Conservation (phyloP, 208 protist genomes). For the Acanthamoeba polyphaga region DNA sequence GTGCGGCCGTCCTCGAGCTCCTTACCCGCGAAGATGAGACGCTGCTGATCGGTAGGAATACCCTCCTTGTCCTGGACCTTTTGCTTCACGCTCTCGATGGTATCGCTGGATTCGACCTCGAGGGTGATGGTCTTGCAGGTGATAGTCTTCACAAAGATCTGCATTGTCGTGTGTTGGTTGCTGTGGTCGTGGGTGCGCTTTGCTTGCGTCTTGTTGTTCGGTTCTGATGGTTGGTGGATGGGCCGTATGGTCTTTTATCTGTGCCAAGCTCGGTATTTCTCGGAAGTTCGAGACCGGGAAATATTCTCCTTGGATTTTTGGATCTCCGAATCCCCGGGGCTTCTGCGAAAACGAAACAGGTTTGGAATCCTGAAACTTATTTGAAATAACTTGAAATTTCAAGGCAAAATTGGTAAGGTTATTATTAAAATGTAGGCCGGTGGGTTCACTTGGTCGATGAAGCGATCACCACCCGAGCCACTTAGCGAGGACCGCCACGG, state of each 20-base stretch:
- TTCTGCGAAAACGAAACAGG: not conserved
- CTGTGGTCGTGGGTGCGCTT: not conserved
- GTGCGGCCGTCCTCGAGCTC: slow-evolving; percentile 98
- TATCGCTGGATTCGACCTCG: slow-evolving; percentile 95
- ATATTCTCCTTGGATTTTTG: not conserved
- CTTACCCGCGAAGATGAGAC: slow-evolving; percentile 96
- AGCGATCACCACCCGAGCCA: too few species aligned
- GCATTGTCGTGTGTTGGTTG: slow-evolving; percentile 15
- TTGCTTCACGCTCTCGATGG: slow-evolving; percentile 95
- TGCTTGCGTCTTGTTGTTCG: not conserved
- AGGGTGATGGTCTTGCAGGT: slow-evolving; percentile 77
- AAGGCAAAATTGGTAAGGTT: too few species aligned
- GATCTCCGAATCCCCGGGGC: not conserved
- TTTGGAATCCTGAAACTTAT: not conserved
- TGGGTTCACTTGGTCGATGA: not conserved
- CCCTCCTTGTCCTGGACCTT: slow-evolving; percentile 96
- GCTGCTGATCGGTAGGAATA: slow-evolving; percentile 94
- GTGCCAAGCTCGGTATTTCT: not conserved
- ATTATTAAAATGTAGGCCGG: too few species aligned
- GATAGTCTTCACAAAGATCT: not conserved
- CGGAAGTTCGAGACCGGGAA: not conserved
- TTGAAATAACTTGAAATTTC: not conserved
- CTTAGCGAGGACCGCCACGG: too few species aligned
- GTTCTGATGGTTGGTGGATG: not conserved
- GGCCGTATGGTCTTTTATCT: too few species aligned